Evolutionary conservation across 768 basidiomycete species (phyloP), one percentile per base, ranked within the genome.

Genomic region (Tremella yokohamensis): DNA sequence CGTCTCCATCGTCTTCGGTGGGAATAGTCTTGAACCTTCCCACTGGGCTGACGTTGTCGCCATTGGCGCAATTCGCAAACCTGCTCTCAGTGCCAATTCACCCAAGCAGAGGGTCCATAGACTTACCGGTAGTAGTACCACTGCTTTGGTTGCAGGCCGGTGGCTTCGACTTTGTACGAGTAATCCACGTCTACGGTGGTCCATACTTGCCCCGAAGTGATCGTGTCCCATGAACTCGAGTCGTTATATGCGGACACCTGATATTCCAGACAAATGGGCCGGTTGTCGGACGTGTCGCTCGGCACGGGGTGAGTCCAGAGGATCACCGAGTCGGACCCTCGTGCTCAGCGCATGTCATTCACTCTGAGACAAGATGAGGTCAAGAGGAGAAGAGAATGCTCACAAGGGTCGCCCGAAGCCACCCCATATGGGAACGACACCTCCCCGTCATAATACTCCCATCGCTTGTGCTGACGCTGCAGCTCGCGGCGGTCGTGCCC

Each of bases 101-200:
- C 29, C 6, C 29, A 6, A 6, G 29, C 6, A 34, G 4, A 34
- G 29, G 29, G 22, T 18, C 18, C 18, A 22, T 16, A 4, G n/a
- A 22, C 42, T 45, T 15, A 45, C 42, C 80, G 78, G 72, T 79
- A 84, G 66, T 79, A 83, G 64, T 84, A 85, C 52, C 79, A 78
- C 0, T 81, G 82, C 61, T 83, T 83, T 0, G 84, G 78, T 40
- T 77, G 63, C 50, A 85, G 69, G 2, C 78, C 78, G 0, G 74
- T 79, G 1, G 83, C 83, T 61, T 85, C 84, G 16, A 85, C 81
- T 69, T 84, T 84, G 62, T 83, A 78, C 0, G 84, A 84, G 69
- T 79, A 63, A 65, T 84, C 83, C 39, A 84, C 82, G 55, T 85
- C 84, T 53, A 81, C 81, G 54, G 77, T 66, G 0, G 83, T 83